Conservation (phyloP, 1,284 basidiomycete genomes). For the Ceratobasidium sp. region DNA sequence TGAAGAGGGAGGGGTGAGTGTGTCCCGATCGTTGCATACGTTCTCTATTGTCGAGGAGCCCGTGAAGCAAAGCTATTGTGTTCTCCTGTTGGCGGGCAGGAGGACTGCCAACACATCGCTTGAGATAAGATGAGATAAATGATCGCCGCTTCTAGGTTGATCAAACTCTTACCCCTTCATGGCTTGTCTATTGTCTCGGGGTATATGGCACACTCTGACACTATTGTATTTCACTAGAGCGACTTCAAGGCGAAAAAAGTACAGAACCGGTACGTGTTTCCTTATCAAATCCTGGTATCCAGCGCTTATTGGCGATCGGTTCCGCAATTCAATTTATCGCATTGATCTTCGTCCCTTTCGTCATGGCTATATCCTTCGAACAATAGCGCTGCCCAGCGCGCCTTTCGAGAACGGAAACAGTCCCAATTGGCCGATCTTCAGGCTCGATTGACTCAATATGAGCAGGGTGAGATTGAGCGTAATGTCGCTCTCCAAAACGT, state of each 20-base stretch:
- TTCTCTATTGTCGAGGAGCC: not conserved
- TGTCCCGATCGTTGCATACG: constrained; percentile 9
- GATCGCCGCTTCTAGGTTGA: not conserved
- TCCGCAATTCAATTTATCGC: not conserved
- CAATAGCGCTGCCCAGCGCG: constrained; percentile 83
- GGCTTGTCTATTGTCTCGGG: not conserved
- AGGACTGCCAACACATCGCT: constrained; percentile 62
- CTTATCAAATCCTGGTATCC: constrained; percentile 39
- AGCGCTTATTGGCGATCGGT: constrained; percentile 35
- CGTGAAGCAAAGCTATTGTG: not conserved
- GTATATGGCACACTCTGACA: not conserved
- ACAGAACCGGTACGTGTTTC: constrained; percentile 69
- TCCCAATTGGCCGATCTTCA: constrained; percentile 90
- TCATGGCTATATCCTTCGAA: constrained; percentile 1
- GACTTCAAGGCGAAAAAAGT: constrained; percentile 42
- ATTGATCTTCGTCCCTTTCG: constrained; percentile 2
- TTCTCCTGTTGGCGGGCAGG: constrained; percentile 18
- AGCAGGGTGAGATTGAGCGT: constrained; percentile 88
- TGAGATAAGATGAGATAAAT: constrained; percentile 24
- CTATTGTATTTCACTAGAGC: not conserved
- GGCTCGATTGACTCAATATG: constrained; percentile 83
- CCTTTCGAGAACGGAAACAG: constrained; percentile 90
- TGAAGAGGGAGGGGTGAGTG: constrained; percentile 57
- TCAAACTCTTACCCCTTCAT: not conserved
- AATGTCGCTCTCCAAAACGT: constrained; percentile 86